phyloP scores from a whole-genome alignment of 73 alveolate genomes.

The Paraurostyla sp. region DNA sequence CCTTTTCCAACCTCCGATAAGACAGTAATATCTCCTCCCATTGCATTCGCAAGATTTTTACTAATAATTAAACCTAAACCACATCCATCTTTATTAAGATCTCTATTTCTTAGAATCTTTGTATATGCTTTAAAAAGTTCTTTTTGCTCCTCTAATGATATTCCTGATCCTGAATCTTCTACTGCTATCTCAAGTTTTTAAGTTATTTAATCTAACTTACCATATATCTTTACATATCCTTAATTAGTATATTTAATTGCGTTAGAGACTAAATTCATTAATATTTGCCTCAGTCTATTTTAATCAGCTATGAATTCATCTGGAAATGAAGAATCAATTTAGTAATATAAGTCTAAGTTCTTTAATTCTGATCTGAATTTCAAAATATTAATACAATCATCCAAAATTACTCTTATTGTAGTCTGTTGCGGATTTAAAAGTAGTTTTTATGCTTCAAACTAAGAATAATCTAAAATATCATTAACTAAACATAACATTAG shows the following conservation, averaged over 20 bases:
- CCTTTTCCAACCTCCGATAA: constrained; percentile 27
- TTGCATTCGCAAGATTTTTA: constrained; percentile 48
- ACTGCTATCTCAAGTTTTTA: constrained; percentile 26
- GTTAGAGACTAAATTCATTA: constrained; percentile 58
- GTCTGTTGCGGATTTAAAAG: background rate
- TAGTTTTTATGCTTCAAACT: constrained; percentile 4
- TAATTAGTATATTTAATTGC: constrained; percentile 55
- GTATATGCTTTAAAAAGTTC: constrained; percentile 54
- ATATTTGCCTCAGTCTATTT: constrained; percentile 54
- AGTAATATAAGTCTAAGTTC: background rate
- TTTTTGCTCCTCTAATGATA: constrained; percentile 41
- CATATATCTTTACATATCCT: constrained; percentile 44
- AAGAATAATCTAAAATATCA: constrained; percentile 32
- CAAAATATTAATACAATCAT: background rate
- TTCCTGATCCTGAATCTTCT: constrained; percentile 71
- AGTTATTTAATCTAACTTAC: background rate
- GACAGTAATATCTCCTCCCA: constrained; percentile 63
- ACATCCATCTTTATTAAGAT: constrained; percentile 55
- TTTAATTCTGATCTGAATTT: background rate
- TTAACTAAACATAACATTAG: constrained; percentile 41
- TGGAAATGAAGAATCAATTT: background rate
- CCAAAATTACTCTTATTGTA: background rate
- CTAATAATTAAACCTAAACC: constrained; percentile 73
- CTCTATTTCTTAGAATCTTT: constrained; percentile 44
- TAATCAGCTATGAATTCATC: constrained; percentile 1